These are phyloP conservation scores for Saturnispora ahearnii DNA, from an alignment of 805 yeast species.

Conservation along the genomic window DNA sequence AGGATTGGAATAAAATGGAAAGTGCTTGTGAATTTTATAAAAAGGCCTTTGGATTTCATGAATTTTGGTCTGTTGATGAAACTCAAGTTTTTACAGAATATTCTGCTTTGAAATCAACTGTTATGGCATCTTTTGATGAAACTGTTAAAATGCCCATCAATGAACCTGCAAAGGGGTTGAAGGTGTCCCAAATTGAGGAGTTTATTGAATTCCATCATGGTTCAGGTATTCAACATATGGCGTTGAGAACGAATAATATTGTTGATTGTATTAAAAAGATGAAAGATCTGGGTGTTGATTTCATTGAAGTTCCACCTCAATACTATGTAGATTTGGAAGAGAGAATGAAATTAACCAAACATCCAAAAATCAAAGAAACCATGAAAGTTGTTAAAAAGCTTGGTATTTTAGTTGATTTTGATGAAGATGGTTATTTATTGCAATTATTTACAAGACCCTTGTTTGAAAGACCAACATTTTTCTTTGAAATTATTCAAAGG, in stretches of 20 bases:
- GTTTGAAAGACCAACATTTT: slow-evolving; percentile 72
- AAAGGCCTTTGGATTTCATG: slow-evolving; percentile 58
- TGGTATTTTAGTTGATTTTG: slow-evolving; percentile 68
- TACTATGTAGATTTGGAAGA: slow-evolving; percentile 48
- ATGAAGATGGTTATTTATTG: slow-evolving; percentile 63
- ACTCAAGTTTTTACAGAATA: slow-evolving; percentile 58
- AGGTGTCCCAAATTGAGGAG: slow-evolving; percentile 74
- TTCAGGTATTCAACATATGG: slow-evolving; percentile 81
- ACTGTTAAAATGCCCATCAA: slow-evolving; percentile 72
- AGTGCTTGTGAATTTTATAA: slow-evolving; percentile 52
- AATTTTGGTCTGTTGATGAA: slow-evolving; percentile 83
- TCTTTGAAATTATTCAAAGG: slow-evolving; percentile 75
- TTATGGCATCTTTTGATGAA: slow-evolving; percentile 64
- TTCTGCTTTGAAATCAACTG: slow-evolving; percentile 64
- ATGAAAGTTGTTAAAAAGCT: slow-evolving; percentile 39
- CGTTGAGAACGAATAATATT: slow-evolving; percentile 56
- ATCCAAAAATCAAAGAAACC: slow-evolving; percentile 43
- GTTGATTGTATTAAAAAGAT: slow-evolving; percentile 44
- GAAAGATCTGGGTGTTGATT: slow-evolving; percentile 57
- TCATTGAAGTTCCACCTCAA: slow-evolving; percentile 47
- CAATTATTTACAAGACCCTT: slow-evolving; percentile 76
- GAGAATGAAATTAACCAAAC: slow-evolving; percentile 32
- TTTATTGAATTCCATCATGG: slow-evolving; percentile 67
- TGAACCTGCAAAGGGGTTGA: slow-evolving; percentile 66
- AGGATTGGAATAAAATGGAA: slow-evolving; percentile 59